Base-by-base conservation (phyloP, 1,284 basidiomycete genomes). In the Schizopora paradoxa region DNA sequence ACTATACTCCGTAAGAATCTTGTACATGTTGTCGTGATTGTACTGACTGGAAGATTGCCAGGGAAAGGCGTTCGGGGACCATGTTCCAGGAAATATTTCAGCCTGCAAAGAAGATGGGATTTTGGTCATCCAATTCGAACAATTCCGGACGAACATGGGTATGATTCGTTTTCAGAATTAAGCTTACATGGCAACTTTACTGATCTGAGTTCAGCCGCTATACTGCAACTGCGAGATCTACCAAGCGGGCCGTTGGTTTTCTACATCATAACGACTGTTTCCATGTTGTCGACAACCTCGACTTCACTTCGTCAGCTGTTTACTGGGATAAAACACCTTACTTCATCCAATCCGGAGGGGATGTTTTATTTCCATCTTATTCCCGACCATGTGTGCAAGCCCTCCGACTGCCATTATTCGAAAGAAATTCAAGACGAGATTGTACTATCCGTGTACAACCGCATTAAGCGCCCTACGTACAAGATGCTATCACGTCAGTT, bases 391-490 rank as follows among this genome's bases (percentile, higher is more conserved):
- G 62, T 76, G 31, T 65, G 85, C 14, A 62, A 66, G 31, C 67
- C 66, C 28, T 64, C 61, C 19, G 61, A 67, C 29, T 65, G 67
- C 44, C 66, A 67, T 48, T 66, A 73, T 3, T 59, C 65, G 11
- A 54, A 61, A 6, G 62, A 62, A 21, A 65, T 66, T 40, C 61
- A 64, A 5, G 67, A 68, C 35, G 54, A 61, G 5, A 66, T 86
- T 11, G 79, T 77, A 28, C 68, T 67, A 36, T 77, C 79, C 0
- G 65, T 89, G 8, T 91, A 88, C 61, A 77, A 87, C 57, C 77
- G 85, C 19, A 74, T 88, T 8, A 67, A 74, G 6, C 66, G 76
- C 18, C 71, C 76, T 1, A 74, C 85, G 22, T 71, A 78, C 25
- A 76, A 85, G 3, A 61, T 67, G 6, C 74, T 79, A 67, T 73